Base-by-base conservation (phyloP, 2,329 filamentous ascomycete species). In the Didymella glomerata region DNA sequence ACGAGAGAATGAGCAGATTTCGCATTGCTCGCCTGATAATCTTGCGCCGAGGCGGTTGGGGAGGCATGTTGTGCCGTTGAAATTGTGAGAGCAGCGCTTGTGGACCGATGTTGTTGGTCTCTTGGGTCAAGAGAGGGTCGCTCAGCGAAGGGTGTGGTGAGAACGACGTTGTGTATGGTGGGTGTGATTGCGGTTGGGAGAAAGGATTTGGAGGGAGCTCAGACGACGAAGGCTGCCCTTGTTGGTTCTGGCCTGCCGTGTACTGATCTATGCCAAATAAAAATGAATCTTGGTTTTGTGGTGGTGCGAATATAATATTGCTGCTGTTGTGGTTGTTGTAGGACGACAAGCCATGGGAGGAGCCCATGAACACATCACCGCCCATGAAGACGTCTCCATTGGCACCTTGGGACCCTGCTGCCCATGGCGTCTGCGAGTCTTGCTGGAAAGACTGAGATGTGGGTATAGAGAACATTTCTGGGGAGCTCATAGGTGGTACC, bases 1-100 rank as follows among this genome's bases (percentile, higher is more conserved):
- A 76, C 10, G 76, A 80, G 11, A 91, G 80, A 51, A 86, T 84
- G 6, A 88, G 79, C 10, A 88, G 79, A 52, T 85, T 85, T 28
- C 86, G 82, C 18, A 84, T 83, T 10, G 83, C 83, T 28, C 85
- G 76, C 68, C 81, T 82, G 61, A 82, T 79, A 14, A 79, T 68
- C 54, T 71, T 76, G 34, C 66, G 68, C 11, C 68, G 67, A 1
- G 67, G 69, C n/a, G 67, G 72, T 6, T 60, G 48, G 9, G 68
- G 68, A 18, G 30, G 66, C 57, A 4, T 59, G 20, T 28, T 42
- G 16, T 64, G 68, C 11, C 57, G 61, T 54, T 71, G 72, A 40
- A 68, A 67, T 40, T 68, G 66, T 9, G 68, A 51, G 30, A 71
- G 65, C 10, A 72, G 65, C 25, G 61, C 55, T 51, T 70, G 65